Evolutionary conservation across 352 stramenopile genomes (phyloP).

Genomic region (Globisporangium carolinianum): DNA sequence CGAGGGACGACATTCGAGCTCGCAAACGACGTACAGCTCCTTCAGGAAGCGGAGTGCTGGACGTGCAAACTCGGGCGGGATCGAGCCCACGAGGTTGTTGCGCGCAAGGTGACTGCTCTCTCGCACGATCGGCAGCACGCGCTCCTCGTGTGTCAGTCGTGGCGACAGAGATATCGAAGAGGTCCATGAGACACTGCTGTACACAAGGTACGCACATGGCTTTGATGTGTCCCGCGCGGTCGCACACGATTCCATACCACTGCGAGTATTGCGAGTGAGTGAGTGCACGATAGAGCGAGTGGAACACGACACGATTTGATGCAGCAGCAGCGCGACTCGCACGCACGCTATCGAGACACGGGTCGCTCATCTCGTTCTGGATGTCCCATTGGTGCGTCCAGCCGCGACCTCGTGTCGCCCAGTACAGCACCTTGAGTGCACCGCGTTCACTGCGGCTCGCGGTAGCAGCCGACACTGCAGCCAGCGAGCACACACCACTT

Average conservation of each 20-base stretch:
- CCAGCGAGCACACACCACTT: too few species aligned
- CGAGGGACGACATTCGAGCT: too few species aligned
- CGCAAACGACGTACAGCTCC: conserved; percentile 33
- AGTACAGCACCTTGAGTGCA: conserved; percentile 62
- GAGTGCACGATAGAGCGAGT: background rate
- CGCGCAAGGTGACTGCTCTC: conserved; percentile 27
- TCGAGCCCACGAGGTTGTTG: conserved; percentile 60
- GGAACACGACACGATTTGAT: background rate
- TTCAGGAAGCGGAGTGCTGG: conserved; percentile 36
- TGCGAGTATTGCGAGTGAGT: conserved; percentile 6
- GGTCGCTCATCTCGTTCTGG: conserved; percentile 59
- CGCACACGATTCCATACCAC: conserved; percentile 65
- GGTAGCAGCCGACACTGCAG: too few species aligned
- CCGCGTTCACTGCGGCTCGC: conserved; percentile 38
- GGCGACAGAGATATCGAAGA: too few species aligned
- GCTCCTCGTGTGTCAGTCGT: background rate
- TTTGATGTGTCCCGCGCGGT: conserved; percentile 39
- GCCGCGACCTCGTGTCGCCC: conserved; percentile 41
- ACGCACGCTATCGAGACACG: conserved; percentile 38
- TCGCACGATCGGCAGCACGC: background rate
- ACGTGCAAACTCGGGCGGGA: conserved; percentile 46
- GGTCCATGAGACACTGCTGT: background rate
- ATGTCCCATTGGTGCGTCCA: conserved; percentile 55
- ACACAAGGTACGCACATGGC: conserved; percentile 30
- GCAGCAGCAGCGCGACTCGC: background rate